Conservation (phyloP, 371 early-diverging fungal genomes). For the Funneliformis caledonium region DNA sequence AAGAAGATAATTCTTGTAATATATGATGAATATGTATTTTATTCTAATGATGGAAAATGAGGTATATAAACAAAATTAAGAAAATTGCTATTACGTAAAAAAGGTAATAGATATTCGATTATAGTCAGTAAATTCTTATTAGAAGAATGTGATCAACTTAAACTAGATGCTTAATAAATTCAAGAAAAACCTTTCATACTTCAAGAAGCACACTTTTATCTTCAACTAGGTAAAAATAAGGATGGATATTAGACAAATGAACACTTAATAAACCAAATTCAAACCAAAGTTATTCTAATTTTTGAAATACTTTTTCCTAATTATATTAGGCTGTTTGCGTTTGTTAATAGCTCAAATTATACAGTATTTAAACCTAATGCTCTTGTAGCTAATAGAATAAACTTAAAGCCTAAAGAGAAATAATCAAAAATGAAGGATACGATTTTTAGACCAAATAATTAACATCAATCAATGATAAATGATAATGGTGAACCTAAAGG, state of each 20-base stretch:
- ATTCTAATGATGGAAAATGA: background rate
- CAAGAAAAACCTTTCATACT: background rate
- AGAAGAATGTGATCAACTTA: background rate
- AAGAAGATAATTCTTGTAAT: conserved; percentile 14
- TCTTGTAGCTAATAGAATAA: conserved; percentile 41
- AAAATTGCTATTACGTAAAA: background rate
- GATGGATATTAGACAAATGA: conserved; percentile 40
- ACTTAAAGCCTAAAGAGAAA: conserved; percentile 39
- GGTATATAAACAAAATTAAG: background rate
- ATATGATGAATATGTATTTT: conserved; percentile 41
- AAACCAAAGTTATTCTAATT: conserved; percentile 39
- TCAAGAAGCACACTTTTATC: conserved; percentile 36
- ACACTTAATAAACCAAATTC: conserved; percentile 37
- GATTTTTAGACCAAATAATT: conserved; percentile 37
- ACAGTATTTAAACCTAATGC: conserved; percentile 39
- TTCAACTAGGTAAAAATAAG: conserved; percentile 36
- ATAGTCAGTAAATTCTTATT: background rate
- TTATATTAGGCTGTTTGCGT: conserved; percentile 37
- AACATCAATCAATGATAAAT: conserved; percentile 36
- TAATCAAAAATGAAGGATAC: conserved; percentile 40
- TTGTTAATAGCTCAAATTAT: conserved; percentile 42
- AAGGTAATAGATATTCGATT: background rate
- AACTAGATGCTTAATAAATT: background rate
- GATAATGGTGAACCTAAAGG: conserved; percentile 22
- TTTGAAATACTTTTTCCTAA: conserved; percentile 39